A percentile compares a stretch with the other conserved stretches of the same genome.
phyloP scores from a whole-genome alignment of 345 rosid genomes.

The Bruguiera parviflora region DNA sequence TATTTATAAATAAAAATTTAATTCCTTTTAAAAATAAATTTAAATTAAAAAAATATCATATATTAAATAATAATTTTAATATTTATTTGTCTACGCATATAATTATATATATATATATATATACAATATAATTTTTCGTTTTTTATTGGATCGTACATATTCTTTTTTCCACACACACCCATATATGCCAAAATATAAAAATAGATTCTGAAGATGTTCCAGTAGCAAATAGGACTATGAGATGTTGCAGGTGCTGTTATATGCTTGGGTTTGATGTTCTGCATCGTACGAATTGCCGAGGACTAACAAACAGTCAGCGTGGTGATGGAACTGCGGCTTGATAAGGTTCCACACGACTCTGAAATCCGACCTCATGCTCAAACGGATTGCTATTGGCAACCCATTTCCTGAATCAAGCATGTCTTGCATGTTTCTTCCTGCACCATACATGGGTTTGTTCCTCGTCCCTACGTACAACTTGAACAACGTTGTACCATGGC shows the following conservation, averaged over 20 bases:
- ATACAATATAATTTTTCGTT: too few species aligned
- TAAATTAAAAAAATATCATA: too few species aligned
- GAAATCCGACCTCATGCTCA: conserved; percentile 40
- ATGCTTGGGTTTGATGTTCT: conserved; percentile 36
- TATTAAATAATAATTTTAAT: too few species aligned
- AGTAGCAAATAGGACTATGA: too few species aligned
- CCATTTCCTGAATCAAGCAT: conserved; percentile 66
- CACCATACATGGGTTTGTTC: conserved; percentile 79
- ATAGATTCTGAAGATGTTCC: too few species aligned
- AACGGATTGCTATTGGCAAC: conserved; percentile 47
- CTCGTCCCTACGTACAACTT: conserved; percentile 47
- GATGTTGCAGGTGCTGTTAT: conserved; percentile 36
- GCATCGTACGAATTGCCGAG: conserved; percentile 32
- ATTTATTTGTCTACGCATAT: too few species aligned
- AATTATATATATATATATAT: too few species aligned
- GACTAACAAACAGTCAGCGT: conserved; percentile 46
- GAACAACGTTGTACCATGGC: conserved; percentile 38
- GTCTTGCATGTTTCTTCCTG: conserved; percentile 76
- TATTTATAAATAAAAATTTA: too few species aligned
- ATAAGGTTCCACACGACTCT: conserved; percentile 58
- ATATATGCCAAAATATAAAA: too few species aligned
- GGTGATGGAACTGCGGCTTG: conserved; percentile 51
- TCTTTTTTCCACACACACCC: too few species aligned
- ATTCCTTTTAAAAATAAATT: too few species aligned
- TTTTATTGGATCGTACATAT: too few species aligned